Percentiles rank a stretch among this genome's conserved stretches.
phyloP scores from a whole-genome alignment of 257 asterid species.

The Ilex aquifolium region DNA sequence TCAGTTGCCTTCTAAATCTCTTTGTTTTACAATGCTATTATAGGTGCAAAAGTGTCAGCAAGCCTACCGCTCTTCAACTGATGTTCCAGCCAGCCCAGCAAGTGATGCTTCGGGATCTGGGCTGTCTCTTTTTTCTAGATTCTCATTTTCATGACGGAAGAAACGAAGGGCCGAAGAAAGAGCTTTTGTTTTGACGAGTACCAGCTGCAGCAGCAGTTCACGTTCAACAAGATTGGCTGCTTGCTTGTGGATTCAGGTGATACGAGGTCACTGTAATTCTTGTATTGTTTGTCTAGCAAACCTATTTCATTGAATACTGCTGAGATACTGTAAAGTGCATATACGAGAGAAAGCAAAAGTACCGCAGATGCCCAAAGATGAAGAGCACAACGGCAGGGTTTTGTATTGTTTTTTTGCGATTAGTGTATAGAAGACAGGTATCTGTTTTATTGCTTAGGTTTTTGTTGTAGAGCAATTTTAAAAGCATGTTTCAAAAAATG shows the following conservation, averaged over 20 bases:
- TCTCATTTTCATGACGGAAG: conserved; percentile 54
- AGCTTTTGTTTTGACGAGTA: background rate
- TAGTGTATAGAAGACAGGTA: too few species aligned
- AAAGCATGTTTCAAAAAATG: too few species aligned
- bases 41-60: conserved; percentile 90
- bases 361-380: background rate
- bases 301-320: too few species aligned
- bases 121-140: conserved; percentile 80
- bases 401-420: background rate
- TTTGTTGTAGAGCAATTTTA: too few species aligned
- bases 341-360: background rate
- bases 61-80: conserved; percentile 56
- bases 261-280: too few species aligned
- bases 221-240: too few species aligned
- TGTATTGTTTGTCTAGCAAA: too few species aligned
- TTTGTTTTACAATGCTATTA: background rate
- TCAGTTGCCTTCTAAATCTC: too few species aligned
- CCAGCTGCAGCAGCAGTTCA: too few species aligned
- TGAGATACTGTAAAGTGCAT: background rate
- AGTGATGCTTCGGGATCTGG: conserved; percentile 53
- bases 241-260: too few species aligned
- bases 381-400: background rate
- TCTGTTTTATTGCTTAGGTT: too few species aligned
- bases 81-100: conserved; percentile 62
- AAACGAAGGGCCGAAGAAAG: background rate